A percentile compares a stretch with the other conserved stretches of the same genome.
These are phyloP conservation scores for Zhuliangozyma blackwelliae DNA, from an alignment of 1,139 yeast species.

Conservation along the genomic window DNA sequence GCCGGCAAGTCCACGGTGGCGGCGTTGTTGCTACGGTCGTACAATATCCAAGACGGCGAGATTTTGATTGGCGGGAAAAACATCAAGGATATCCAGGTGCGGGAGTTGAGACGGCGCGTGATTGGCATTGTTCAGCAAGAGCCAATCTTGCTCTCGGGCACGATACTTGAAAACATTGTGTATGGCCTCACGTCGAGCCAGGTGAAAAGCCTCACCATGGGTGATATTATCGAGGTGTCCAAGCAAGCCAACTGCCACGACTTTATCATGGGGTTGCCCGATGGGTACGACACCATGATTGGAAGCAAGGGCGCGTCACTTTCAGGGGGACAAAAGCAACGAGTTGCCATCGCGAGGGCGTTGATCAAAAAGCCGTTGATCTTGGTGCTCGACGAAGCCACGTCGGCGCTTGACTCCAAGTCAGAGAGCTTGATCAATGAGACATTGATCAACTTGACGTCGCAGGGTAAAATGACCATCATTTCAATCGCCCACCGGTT, in stretches of 20 bases:
- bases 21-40: constrained; percentile 66
- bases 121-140: constrained; percentile 90
- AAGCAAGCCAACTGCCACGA: constrained; percentile 56
- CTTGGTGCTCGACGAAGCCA: constrained; percentile 70
- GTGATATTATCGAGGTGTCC: constrained; percentile 39
- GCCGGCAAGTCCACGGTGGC: constrained; percentile 88
- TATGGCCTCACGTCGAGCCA: constrained; percentile 66
- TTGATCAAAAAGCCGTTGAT: constrained; percentile 47
- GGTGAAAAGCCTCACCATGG: constrained; percentile 34
- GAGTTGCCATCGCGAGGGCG: constrained; percentile 85
- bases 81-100: constrained; percentile 59
- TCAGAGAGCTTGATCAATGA: constrained; percentile 66
- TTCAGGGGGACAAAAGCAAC: constrained; percentile 87
- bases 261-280: constrained; percentile 47
- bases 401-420: constrained; percentile 73
- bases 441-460: constrained; percentile 49
- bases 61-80: constrained; percentile 66
- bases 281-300: constrained; percentile 50
- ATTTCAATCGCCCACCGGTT: constrained; percentile 90
- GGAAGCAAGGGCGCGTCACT: constrained; percentile 57
- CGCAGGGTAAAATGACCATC: constrained; percentile 68
- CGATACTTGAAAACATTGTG: constrained; percentile 72
- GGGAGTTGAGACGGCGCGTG: constrained; percentile 62
- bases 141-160: constrained; percentile 75
- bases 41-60: constrained; percentile 52